A percentile compares a stretch with the other conserved stretches of the same genome.
Conservation (phyloP, 805 yeast genomes). For the Kluyveromyces wickerhamii region DNA sequence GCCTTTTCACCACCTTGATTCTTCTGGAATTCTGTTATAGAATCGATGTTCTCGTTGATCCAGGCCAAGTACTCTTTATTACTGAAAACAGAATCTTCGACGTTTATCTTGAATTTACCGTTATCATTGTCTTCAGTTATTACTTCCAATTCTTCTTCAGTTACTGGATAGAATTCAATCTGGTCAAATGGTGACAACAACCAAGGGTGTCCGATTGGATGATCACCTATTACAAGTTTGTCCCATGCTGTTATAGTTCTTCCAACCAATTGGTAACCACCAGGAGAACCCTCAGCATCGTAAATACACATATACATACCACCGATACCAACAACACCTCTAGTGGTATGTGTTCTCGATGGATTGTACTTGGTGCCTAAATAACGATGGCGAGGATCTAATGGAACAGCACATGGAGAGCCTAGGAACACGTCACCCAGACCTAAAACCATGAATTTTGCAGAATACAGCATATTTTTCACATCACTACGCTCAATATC, state of each 20-base stretch:
- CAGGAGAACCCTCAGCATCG: constrained; percentile 91
- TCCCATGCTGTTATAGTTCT: constrained; percentile 98
- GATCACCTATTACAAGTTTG: constrained; percentile 69
- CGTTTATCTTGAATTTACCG: constrained; percentile 71
- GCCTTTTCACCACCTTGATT: constrained; percentile 73
- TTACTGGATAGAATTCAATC: constrained; percentile 87
- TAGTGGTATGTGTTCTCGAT: constrained; percentile 90
- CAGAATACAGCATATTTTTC: constrained; percentile 76
- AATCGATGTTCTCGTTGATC: constrained; percentile 63
- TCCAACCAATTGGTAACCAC: constrained; percentile 96
- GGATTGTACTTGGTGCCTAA: constrained; percentile 95
- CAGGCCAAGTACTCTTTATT: constrained; percentile 71
- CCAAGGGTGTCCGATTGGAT: constrained; percentile 70
- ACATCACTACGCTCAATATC: constrained; percentile 71
- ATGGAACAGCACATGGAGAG: constrained; percentile 97
- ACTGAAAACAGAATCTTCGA: constrained; percentile 73
- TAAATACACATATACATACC: constrained; percentile 99
- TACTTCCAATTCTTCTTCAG: constrained; percentile 71
- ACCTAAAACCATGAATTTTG: constrained; percentile 87
- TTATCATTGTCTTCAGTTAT: constrained; percentile 66
- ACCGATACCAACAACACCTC: constrained; percentile 96
- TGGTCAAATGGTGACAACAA: constrained; percentile 87
- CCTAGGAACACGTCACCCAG: constrained; percentile 96
- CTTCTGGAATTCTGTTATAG: constrained; percentile 61
- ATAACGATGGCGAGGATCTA: constrained; percentile 91